Evolutionary conservation across 1,284 basidiomycete species (phyloP).

Genomic region (Naganishia cerealis): DNA sequence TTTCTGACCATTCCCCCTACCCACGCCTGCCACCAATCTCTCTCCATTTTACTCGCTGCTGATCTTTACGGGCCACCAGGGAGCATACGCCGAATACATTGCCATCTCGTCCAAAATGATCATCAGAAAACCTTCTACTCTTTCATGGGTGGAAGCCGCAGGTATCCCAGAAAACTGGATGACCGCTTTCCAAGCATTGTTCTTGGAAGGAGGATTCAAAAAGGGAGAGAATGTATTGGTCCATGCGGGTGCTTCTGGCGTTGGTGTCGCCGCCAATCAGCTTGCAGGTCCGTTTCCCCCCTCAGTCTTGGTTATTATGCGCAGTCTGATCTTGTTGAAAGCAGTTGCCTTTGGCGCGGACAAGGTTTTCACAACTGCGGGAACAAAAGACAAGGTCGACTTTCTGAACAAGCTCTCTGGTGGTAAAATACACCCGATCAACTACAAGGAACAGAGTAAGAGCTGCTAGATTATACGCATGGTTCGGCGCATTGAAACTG

Average conservation of each 20-base stretch:
- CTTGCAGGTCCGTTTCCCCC: conserved; percentile 64
- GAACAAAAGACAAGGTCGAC: conserved; percentile 77
- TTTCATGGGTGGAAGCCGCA: conserved; percentile 81
- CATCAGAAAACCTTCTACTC: conserved; percentile 69
- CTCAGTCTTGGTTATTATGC: neutral
- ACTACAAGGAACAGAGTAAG: conserved; percentile 76
- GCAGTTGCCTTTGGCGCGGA: conserved; percentile 46
- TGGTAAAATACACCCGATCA: conserved; percentile 69
- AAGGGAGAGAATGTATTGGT: conserved; percentile 75
- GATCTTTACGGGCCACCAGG: conserved; percentile 57
- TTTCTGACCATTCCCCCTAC: neutral
- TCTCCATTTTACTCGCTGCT: conserved; percentile 2
- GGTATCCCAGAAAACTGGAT: conserved; percentile 82
- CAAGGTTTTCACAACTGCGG: conserved; percentile 79
- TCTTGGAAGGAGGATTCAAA: conserved; percentile 68
- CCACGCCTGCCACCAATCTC: neutral
- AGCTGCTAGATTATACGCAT: conserved; percentile 53
- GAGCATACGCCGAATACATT: conserved; percentile 90
- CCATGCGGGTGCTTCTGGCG: conserved; percentile 86
- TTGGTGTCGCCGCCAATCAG: conserved; percentile 87
- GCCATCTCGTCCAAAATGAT: conserved; percentile 67
- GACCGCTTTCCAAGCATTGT: conserved; percentile 84
- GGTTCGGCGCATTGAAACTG: neutral
- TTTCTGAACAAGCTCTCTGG: conserved; percentile 61
- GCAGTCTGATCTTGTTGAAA: conserved; percentile 36